phyloP scores from a whole-genome alignment of 176 grass and related monocot species.

The Triticum monococcum region DNA sequence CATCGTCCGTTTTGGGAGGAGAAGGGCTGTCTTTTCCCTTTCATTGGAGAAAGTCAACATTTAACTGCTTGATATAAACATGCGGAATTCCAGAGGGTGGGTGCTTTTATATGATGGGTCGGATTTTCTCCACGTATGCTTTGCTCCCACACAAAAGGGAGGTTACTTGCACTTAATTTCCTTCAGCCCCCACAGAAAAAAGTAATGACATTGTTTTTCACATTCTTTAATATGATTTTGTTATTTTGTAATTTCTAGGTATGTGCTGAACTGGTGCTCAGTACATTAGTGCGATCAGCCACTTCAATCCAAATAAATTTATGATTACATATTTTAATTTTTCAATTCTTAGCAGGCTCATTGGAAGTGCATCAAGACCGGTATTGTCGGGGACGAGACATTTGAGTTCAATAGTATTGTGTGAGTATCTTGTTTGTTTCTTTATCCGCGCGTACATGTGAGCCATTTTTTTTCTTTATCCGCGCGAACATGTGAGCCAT shows the following conservation, averaged over 20 bases:
- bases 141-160: conserved; percentile 11
- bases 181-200: background rate
- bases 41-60: conserved; percentile 25
- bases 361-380: no score
- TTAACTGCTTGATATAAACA: conserved; percentile 33
- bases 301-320: no score
- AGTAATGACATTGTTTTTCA: background rate
- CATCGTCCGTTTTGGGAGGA: background rate
- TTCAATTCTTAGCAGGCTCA: no score
- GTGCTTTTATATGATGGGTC: background rate
- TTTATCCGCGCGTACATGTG: no score
- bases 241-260: no score
- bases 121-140: background rate
- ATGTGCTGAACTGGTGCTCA: background rate
- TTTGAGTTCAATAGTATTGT: no score
- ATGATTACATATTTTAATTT: no score
- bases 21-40: conserved; percentile 31
- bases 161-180: background rate
- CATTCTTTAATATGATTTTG: background rate
- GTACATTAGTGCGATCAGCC: no score
- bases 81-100: background rate
- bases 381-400: no score
- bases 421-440: no score
- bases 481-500: no score
- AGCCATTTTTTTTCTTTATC: no score